Evolutionary conservation across 1,284 basidiomycete genomes (phyloP).

Genomic region (Cutaneotrichosporon cavernicola): DNA sequence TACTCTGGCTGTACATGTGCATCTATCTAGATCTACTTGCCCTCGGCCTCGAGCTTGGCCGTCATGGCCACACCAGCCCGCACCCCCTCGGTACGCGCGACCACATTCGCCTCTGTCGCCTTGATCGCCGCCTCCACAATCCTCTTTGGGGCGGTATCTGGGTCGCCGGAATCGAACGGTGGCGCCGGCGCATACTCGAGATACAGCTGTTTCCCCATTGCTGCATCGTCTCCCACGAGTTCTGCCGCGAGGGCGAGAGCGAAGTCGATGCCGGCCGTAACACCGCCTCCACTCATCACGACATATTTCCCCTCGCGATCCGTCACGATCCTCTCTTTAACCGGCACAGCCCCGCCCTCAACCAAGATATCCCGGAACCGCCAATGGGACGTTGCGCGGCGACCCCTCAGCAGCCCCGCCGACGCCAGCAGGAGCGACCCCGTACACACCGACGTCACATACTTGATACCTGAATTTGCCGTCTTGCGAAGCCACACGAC

Average conservation of each 20-base stretch:
- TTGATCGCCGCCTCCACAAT: neutral
- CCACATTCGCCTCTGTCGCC: neutral
- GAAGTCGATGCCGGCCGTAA: constrained; percentile 26
- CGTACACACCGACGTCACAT: constrained; percentile 19
- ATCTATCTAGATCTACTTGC: neutral
- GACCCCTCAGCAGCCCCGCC: constrained; percentile 16
- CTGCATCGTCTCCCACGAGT: constrained; percentile 11
- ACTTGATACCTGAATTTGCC: neutral
- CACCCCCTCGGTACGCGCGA: neutral
- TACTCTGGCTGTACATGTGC: neutral
- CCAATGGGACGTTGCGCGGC: constrained; percentile 19
- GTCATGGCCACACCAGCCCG: neutral
- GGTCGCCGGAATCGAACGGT: constrained; percentile 14
- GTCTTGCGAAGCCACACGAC: neutral
- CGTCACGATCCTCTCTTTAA: constrained; percentile 13
- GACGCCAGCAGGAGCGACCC: constrained; percentile 20
- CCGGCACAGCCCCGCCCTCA: constrained; percentile 10
- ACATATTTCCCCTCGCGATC: constrained; percentile 11
- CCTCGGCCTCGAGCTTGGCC: neutral
- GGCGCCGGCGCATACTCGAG: constrained; percentile 22
- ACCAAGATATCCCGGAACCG: constrained; percentile 1
- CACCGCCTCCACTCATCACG: constrained; percentile 17
- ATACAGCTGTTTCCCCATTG: constrained; percentile 11
- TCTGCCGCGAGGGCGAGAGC: constrained; percentile 18
- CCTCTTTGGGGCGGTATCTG: constrained; percentile 10